A percentile compares a stretch with the other conserved stretches of the same genome.
Conservation (phyloP, 2,329 filamentous ascomycete genomes). For the Cladophialophora bantiana region DNA sequence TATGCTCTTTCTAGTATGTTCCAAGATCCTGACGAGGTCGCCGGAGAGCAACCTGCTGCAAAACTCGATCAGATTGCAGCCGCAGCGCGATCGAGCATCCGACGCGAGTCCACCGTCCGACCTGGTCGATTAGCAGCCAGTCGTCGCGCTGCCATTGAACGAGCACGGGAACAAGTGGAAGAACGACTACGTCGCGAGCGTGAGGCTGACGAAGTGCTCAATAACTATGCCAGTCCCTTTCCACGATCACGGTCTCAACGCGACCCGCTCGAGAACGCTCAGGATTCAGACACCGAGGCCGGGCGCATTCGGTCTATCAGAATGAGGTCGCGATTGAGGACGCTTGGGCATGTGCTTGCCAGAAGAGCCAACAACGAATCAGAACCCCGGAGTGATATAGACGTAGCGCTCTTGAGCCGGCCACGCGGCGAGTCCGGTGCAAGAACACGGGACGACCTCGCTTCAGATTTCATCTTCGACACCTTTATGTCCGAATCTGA, state of each 20-base stretch:
- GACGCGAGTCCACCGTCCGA: constrained; percentile 55
- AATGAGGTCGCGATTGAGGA: neutral
- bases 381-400: constrained; percentile 15
- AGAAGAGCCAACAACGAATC: constrained; percentile 13
- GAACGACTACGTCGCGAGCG: constrained; percentile 10
- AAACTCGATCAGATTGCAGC: constrained; percentile 62
- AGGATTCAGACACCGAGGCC: constrained; percentile 33
- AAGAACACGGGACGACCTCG: neutral
- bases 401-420: constrained; percentile 15
- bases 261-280: constrained; percentile 23
- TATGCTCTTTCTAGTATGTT: constrained; percentile 55
- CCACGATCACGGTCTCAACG: constrained; percentile 1
- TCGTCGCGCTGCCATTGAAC: constrained; percentile 29
- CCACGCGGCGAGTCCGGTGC: constrained; percentile 1
- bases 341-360: neutral
- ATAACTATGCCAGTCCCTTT: neutral
- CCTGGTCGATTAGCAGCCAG: constrained; percentile 28
- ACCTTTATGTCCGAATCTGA: constrained; percentile 12
- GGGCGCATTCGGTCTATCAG: constrained; percentile 18
- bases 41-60: constrained; percentile 50
- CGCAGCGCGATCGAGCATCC: constrained; percentile 62
- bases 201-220: constrained; percentile 20
- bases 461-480: constrained; percentile 19
- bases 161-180: constrained; percentile 23
- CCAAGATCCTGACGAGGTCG: constrained; percentile 59